Evolutionary conservation across 73 alveolate genomes (phyloP), one percentile per base, ranked within the genome.

Genomic region (Blepharisma japonicum): DNA sequence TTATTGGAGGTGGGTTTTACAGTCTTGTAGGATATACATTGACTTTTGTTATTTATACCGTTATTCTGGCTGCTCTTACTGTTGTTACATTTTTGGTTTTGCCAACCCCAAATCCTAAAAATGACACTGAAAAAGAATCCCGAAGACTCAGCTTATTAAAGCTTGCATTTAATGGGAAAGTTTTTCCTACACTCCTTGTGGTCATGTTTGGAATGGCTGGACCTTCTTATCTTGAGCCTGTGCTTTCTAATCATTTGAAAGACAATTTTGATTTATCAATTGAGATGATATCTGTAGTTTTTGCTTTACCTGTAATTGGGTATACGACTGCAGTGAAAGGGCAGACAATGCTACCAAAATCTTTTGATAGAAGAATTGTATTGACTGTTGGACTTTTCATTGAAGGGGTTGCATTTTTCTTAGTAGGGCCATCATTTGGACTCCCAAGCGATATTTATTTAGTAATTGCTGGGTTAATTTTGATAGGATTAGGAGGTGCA

Each of bases 1-100:
- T 79, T 11, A 21, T 87, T 6, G 94, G 94, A 48, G 88, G 89
- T 9, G 55, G 46, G 0, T 9, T 87, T 2, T 87, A 83, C 49
- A 21, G 72, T 6, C 47, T 55, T 42, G 74, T 76, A 5, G 88
- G 85, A 6, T 86, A 86, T 53, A 55, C 50, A 7, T 61, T 78
- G 74, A 82, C 87, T 8, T 78, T 87, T 56, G 25, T 55, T 23
- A 21, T 71, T 39, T 79, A 83, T n/a, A 23, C 83, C n/a, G 82
- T 50, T 7, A 6, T 81, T 5, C 23, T 51, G 6, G 14, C 23
- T 14, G 74, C 46, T 25, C 47, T 61, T 9, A 61, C 74, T 61
- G 47, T 11, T 39, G 14, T 2, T 61, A 61, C 74, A 18, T 61
- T 18, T 61, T 14, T 14, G 23, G 47, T 61, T 9, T 39, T 61